Percentiles rank a stretch among this genome's conserved stretches.
phyloP scores from a whole-genome alignment of 1,139 yeast genomes.

The Meyerozyma guilliermondii region DNA sequence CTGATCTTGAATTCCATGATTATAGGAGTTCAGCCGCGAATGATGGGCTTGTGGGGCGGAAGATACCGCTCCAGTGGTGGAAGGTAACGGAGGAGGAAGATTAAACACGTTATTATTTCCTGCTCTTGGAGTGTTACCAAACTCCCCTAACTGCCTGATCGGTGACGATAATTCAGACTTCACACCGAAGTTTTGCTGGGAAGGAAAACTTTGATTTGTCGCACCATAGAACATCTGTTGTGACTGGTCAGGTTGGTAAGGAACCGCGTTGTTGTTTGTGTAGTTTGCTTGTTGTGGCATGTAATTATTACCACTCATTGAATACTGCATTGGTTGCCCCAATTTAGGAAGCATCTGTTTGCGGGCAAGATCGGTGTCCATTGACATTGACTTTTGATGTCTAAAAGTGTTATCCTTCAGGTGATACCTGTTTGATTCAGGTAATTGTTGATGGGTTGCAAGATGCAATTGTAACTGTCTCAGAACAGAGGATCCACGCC shows the following conservation, averaged over 20 bases:
- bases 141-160: constrained; percentile 22
- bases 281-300: not conserved
- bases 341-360: constrained; percentile 17
- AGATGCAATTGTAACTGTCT: constrained; percentile 73
- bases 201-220: not conserved
- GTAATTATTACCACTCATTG: not conserved
- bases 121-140: constrained; percentile 28
- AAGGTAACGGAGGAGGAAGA: constrained; percentile 33
- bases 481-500: constrained; percentile 76
- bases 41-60: constrained; percentile 15
- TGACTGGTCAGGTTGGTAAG: not conserved
- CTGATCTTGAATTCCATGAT: constrained; percentile 10
- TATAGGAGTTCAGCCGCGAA: constrained; percentile 28
- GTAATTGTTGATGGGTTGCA: constrained; percentile 64
- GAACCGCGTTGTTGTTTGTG: not conserved
- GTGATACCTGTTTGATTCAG: constrained; percentile 40
- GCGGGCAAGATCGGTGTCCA: constrained; percentile 14
- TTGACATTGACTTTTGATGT: constrained; percentile 14
- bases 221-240: constrained; percentile 1
- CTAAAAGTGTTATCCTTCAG: constrained; percentile 17
- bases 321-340: constrained; percentile 15
- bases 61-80: constrained; percentile 7
- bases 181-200: not conserved
- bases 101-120: constrained; percentile 24
- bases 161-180: constrained; percentile 31